A percentile compares a stretch with the other conserved stretches of the same genome.
These are phyloP conservation scores for Ophiostoma ulmi DNA, from an alignment of 2,329 filamentous ascomycete species.

Conservation along the genomic window DNA sequence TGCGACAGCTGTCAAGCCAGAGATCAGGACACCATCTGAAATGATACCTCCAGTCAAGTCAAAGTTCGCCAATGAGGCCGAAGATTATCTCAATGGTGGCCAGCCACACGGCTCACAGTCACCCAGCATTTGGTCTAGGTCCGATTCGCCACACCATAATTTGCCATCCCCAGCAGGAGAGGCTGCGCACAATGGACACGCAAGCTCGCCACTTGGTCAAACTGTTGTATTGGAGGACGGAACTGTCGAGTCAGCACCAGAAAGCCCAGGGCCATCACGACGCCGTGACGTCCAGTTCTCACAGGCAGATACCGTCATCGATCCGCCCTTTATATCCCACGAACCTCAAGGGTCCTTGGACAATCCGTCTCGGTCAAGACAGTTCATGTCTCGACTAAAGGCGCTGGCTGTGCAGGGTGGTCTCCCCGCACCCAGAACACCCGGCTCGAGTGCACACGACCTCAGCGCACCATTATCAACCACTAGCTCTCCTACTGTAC, in stretches of 20 bases:
- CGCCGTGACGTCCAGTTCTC: slow-evolving; percentile 73
- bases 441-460: slow-evolving; percentile 30
- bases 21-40: neutral
- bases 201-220: neutral
- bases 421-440: slow-evolving; percentile 44
- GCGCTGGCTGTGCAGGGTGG: slow-evolving; percentile 58
- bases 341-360: slow-evolving; percentile 60
- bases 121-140: neutral
- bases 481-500: slow-evolving; percentile 45
- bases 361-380: slow-evolving; percentile 57
- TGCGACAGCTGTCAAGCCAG: neutral
- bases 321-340: slow-evolving; percentile 33
- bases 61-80: slow-evolving; percentile 28
- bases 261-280: slow-evolving; percentile 30
- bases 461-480: slow-evolving; percentile 37
- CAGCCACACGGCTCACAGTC: slow-evolving; percentile 30
- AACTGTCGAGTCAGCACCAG: slow-evolving; percentile 20
- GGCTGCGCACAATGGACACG: no score
- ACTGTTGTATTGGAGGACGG: neutral
- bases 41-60: neutral
- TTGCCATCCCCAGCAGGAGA: neutral
- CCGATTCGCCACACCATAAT: neutral
- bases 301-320: slow-evolving; percentile 47
- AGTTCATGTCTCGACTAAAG: slow-evolving; percentile 74
- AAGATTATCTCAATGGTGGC: slow-evolving; percentile 39